A percentile compares a stretch with the other conserved stretches of the same genome.
Evolutionary conservation across 2,329 filamentous ascomycete genomes (phyloP).

Genomic region (Trichoderma semiorbis): DNA sequence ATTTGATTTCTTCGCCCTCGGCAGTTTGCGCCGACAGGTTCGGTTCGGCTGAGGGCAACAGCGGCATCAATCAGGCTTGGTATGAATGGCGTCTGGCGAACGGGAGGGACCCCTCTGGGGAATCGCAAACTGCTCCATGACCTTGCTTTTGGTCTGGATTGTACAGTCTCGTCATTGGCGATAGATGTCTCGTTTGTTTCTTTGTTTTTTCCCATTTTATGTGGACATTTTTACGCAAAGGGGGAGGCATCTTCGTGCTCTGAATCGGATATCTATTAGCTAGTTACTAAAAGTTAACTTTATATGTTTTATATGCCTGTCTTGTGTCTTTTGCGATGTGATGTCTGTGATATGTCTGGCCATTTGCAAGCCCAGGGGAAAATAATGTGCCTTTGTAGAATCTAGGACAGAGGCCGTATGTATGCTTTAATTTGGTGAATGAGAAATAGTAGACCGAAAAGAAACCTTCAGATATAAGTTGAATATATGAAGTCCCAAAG

Average conservation of each 20-base stretch:
- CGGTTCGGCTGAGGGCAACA: background rate
- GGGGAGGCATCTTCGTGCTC: background rate
- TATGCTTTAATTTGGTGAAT: background rate
- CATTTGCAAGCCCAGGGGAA: background rate
- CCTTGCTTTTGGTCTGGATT: background rate
- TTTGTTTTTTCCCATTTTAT: background rate
- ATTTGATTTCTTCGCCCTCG: background rate
- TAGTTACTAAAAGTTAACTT: background rate
- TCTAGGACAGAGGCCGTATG: background rate
- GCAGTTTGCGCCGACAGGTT: background rate
- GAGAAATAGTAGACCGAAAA: background rate
- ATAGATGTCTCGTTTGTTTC: background rate
- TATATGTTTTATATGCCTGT: background rate
- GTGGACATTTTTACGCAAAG: background rate
- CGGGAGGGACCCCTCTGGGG: background rate
- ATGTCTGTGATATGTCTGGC: background rate
- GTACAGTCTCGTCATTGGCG: background rate
- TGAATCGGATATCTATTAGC: slow-evolving; percentile 3
- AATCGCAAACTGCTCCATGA: background rate
- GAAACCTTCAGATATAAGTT: background rate
- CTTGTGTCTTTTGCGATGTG: background rate
- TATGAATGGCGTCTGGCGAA: slow-evolving; percentile 12
- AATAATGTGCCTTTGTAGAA: fast-evolving
- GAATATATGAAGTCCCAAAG: no score
- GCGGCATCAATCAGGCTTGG: slow-evolving; percentile 13